These are phyloP conservation scores for Cyanidium caldarium DNA, from an alignment of 23 red algal species.

Conservation along the genomic window DNA sequence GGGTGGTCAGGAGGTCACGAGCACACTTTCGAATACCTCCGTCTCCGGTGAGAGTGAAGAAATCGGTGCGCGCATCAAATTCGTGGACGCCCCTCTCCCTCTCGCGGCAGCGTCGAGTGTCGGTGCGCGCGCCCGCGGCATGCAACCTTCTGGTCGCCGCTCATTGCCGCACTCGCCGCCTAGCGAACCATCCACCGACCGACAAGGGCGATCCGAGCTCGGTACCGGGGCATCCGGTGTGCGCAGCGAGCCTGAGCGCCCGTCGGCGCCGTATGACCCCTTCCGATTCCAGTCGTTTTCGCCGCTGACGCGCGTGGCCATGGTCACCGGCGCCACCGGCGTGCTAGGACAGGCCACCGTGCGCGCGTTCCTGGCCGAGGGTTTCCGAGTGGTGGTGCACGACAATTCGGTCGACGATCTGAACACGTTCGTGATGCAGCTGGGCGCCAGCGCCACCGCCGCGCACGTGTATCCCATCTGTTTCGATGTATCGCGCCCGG, in stretches of 20 bases:
- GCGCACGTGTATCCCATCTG: conserved; percentile 78
- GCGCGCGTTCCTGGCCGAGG: conserved; percentile 71
- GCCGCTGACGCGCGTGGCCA: not conserved
- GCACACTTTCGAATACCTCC: too few relatives aligned
- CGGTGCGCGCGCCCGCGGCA: too few relatives aligned
- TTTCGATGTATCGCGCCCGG: conserved; percentile 68
- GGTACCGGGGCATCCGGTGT: not conserved
- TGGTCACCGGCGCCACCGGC: conserved; percentile 87
- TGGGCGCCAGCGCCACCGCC: conserved; percentile 46
- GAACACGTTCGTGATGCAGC: conserved; percentile 32
- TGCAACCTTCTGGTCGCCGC: too few relatives aligned
- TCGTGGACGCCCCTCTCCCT: too few relatives aligned
- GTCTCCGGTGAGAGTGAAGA: too few relatives aligned
- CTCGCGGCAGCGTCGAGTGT: too few relatives aligned
- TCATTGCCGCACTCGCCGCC: too few relatives aligned
- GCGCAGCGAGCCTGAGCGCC: too few relatives aligned
- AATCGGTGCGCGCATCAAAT: too few relatives aligned
- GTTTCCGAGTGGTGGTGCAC: conserved; percentile 88
- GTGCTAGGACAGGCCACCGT: conserved; percentile 77
- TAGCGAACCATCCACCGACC: too few relatives aligned
- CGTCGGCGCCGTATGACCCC: conserved; percentile 1
- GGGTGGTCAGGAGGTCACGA: too few relatives aligned
- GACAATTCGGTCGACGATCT: conserved; percentile 68
- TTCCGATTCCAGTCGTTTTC: not conserved
- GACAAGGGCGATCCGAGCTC: not conserved